These are phyloP conservation scores for Pisolithus orientalis DNA, from an alignment of 768 basidiomycete genomes.

Conservation along the genomic window DNA sequence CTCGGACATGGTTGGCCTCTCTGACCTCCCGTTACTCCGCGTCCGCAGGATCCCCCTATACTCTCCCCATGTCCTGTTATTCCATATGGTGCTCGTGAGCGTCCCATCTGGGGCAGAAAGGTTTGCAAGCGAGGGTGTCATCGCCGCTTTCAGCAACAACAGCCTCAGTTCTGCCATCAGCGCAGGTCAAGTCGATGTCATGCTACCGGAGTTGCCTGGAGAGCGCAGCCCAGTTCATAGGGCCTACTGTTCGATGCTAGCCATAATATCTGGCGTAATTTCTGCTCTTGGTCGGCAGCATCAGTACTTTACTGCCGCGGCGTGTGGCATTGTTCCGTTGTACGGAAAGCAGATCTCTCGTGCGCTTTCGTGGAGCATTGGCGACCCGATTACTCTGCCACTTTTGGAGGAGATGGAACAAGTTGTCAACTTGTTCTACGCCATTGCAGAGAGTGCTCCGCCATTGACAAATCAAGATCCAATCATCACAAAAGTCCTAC, in stretches of 20 bases:
- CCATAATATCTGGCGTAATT: conserved; percentile 70
- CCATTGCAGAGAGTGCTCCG: conserved; percentile 50
- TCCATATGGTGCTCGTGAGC: conserved; percentile 81
- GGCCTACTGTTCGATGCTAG: conserved; percentile 80
- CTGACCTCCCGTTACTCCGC: conserved; percentile 58
- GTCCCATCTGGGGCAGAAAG: conserved; percentile 75
- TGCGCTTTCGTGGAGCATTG: conserved; percentile 77
- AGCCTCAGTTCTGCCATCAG: conserved; percentile 72
- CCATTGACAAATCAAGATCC: conserved; percentile 24
- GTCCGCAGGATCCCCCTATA: conserved; percentile 63
- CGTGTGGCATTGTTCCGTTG: conserved; percentile 79
- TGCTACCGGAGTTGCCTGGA: conserved; percentile 62
- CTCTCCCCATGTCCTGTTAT: conserved; percentile 70
- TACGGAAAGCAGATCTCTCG: conserved; percentile 76
- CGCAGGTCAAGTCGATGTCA: conserved; percentile 62
- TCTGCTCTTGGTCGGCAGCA: conserved; percentile 55
- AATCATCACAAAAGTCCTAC: conserved; percentile 57
- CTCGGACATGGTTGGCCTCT: conserved; percentile 63
- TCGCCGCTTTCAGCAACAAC: conserved; percentile 81
- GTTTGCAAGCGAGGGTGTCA: conserved; percentile 75
- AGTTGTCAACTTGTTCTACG: conserved; percentile 69
- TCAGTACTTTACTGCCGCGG: conserved; percentile 80
- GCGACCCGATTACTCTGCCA: conserved; percentile 68
- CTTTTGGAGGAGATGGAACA: conserved; percentile 81
- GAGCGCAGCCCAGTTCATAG: conserved; percentile 76